Base-by-base conservation (phyloP, 78 protist species). In the Dictyostelium brefeldianum region DNA sequence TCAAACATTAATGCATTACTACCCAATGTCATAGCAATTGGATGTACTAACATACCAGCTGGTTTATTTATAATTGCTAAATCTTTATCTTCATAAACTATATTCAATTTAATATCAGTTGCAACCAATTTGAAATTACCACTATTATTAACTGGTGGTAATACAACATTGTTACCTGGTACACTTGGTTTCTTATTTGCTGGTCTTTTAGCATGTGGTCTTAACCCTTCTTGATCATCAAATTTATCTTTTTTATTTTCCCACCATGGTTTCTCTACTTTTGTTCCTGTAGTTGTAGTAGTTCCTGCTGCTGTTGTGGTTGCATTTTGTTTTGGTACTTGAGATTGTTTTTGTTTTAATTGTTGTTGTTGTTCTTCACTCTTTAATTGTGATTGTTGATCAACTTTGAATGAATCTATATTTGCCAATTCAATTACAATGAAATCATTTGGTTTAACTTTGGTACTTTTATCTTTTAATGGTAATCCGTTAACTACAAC, bases 1-100 rank as follows among this genome's bases (percentile, higher is more conserved):
- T 77, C 56, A 17, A 51, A 17, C 5, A 73, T 29, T 22, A 47
- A 22, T 27, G 56, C 53, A 54, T 5, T 27, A 0, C 65, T 50
- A 20, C 36, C 29, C 22, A 20, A 27, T 22, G 65, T 31, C 11
- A 62, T 12, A 20, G 75, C 67, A 0, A 84, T 25, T 11, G 93
- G 93, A 77, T 87, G 93, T 0, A 87, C 93, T 20, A 87, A 50
- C 77, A 87, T 56, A 20, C 93, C 93, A 9, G 93, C 84, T 12
- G 83, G 81, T 47, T 87, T 87, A 65, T 87, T 77, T 1, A 87
- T 62, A 9, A 87, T 82, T 15, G 59, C 74, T 36, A 77, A 27
- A 57, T 78, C 27, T 20, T 87, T 62, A 64, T 87, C 93, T 12
- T 87, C 84, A 50, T 43, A 87, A 3, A 87, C 17, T 1, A 87